Conservation (phyloP, 257 asterid species). For the Nemophila menziesii region DNA sequence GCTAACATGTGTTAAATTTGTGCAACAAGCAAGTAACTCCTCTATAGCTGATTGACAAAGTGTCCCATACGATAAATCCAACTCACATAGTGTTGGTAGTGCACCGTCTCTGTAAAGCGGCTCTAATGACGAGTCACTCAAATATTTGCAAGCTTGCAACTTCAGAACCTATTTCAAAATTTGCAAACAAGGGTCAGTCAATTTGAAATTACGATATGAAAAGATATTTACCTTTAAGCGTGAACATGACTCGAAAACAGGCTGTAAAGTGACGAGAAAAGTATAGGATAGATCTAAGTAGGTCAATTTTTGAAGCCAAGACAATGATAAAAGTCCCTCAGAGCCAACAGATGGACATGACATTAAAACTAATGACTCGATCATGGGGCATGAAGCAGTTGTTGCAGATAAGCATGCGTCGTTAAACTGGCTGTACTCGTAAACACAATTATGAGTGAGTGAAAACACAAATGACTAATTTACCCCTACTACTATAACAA, state of each 20-base stretch:
- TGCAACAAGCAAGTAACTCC: slow-evolving; percentile 85
- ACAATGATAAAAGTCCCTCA: slow-evolving; percentile 64
- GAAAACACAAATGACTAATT: neutral
- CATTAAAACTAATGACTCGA: slow-evolving; percentile 79
- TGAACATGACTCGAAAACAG: slow-evolving; percentile 66
- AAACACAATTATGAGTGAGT: slow-evolving; percentile 1
- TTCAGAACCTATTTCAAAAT: slow-evolving; percentile 81
- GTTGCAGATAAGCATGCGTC: slow-evolving; percentile 91
- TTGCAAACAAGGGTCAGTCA: neutral
- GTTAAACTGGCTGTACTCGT: slow-evolving; percentile 63
- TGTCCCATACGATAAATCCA: slow-evolving; percentile 90
- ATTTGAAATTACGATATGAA: neutral
- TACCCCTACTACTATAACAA: too few species aligned
- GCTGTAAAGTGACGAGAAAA: slow-evolving; percentile 70
- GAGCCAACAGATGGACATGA: slow-evolving; percentile 87
- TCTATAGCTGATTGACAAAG: slow-evolving; percentile 86
- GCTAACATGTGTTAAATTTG: slow-evolving; percentile 79
- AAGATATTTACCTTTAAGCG: slow-evolving; percentile 52
- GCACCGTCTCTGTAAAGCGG: slow-evolving; percentile 83
- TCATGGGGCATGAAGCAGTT: slow-evolving; percentile 61
- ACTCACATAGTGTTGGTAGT: slow-evolving; percentile 74
- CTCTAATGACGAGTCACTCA: slow-evolving; percentile 64
- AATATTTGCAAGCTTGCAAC: slow-evolving; percentile 99
- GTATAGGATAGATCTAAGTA: slow-evolving; percentile 89
- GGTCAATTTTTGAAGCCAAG: slow-evolving; percentile 55